phyloP scores from a whole-genome alignment of 352 stramenopile genomes.

The Aphanomyces stellatus region DNA sequence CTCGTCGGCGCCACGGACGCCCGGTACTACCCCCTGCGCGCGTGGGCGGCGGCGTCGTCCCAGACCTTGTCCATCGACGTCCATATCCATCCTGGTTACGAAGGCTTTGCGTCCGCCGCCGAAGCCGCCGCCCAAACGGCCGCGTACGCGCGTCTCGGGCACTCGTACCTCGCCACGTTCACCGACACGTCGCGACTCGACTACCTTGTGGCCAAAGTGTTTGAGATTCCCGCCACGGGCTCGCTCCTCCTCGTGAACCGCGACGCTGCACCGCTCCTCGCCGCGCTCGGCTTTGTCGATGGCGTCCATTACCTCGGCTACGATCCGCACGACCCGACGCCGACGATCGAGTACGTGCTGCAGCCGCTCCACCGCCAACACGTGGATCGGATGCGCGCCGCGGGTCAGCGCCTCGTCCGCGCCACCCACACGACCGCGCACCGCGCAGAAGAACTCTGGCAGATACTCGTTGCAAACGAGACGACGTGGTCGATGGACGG shows the following conservation, averaged over 20 bases:
- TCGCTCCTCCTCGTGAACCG: conserved; percentile 56
- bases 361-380: conserved; percentile 37
- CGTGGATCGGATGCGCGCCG: conserved; percentile 49
- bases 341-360: conserved; percentile 39
- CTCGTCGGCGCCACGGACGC: conserved; percentile 43
- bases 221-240: conserved; percentile 69
- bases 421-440: conserved; percentile 47
- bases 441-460: conserved; percentile 31
- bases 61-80: conserved; percentile 44
- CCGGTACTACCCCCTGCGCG: conserved; percentile 55
- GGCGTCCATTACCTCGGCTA: conserved; percentile 56
- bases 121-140: conserved; percentile 42
- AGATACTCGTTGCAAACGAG: too few relatives aligned
- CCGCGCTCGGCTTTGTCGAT: conserved; percentile 42
- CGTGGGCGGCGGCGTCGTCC: conserved; percentile 56
- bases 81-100: conserved; percentile 48
- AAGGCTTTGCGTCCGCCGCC: conserved; percentile 22
- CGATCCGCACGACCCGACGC: conserved; percentile 40
- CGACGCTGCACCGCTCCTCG: conserved; percentile 44
- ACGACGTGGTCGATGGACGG: too few relatives aligned
- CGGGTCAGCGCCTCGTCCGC: conserved; percentile 49
- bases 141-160: conserved; percentile 61
- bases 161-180: conserved; percentile 58
- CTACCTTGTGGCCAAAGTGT: conserved; percentile 70
- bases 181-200: conserved; percentile 69